phyloP scores from a whole-genome alignment of 768 basidiomycete species.

The Chalciporus chontae region DNA sequence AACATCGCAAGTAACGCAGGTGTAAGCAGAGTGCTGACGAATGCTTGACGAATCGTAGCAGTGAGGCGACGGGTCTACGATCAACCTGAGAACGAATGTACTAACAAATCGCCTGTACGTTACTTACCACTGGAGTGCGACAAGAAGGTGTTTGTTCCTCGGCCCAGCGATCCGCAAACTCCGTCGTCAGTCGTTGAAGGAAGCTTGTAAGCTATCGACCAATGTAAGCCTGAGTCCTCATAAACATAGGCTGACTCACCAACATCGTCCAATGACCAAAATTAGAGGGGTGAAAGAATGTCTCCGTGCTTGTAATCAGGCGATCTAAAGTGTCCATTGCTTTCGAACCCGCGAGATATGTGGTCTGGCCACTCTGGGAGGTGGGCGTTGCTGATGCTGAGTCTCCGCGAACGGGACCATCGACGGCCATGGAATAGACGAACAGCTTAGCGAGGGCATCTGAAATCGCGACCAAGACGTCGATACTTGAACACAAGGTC shows the following conservation, averaged over 20 bases:
- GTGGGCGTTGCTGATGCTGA: constrained; percentile 59
- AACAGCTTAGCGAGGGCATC: constrained; percentile 81
- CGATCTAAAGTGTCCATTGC: constrained; percentile 86
- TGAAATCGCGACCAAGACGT: constrained; percentile 23
- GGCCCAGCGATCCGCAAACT: constrained; percentile 75
- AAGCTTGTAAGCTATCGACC: constrained; percentile 67
- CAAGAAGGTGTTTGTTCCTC: constrained; percentile 77
- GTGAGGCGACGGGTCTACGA: constrained; percentile 73
- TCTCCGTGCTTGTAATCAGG: constrained; percentile 87
- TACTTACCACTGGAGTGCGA: constrained; percentile 66
- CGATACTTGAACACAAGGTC: background rate
- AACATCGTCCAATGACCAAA: constrained; percentile 73
- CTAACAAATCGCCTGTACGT: background rate
- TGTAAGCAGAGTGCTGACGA: constrained; percentile 78
- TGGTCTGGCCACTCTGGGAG: constrained; percentile 47
- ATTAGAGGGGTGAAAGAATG: constrained; percentile 95
- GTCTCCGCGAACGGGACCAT: constrained; percentile 56
- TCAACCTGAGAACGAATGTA: constrained; percentile 1
- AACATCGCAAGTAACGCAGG: constrained; percentile 91
- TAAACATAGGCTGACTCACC: constrained; percentile 10
- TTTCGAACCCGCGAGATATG: constrained; percentile 77
- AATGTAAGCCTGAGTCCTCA: constrained; percentile 8
- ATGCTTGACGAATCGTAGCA: constrained; percentile 70
- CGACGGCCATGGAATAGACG: constrained; percentile 86
- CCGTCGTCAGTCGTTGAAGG: constrained; percentile 67